Percentiles rank a stretch among this genome's conserved stretches.
Evolutionary conservation across 2,329 filamentous ascomycete species (phyloP).

Genomic region (Colletotrichum horii): DNA sequence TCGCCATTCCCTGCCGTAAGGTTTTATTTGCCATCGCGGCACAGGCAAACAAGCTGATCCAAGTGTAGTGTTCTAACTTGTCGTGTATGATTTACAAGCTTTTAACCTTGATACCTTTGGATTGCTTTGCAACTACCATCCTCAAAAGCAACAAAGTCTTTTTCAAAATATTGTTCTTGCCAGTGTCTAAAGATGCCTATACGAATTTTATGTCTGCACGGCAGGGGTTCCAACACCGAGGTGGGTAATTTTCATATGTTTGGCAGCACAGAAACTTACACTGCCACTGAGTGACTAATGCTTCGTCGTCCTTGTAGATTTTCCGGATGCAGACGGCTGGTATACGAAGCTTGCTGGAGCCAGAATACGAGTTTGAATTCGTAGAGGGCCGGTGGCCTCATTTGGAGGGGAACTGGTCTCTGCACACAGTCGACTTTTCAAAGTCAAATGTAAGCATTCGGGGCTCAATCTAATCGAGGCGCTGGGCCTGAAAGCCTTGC

Average conservation of each 20-base stretch:
- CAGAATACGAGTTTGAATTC: background rate
- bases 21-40: background rate
- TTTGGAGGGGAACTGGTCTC: background rate
- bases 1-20: background rate
- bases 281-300: background rate
- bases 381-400: background rate
- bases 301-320: background rate
- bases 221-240: background rate
- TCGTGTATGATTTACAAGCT: background rate
- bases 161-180: background rate
- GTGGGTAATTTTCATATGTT: background rate
- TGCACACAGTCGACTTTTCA: background rate
- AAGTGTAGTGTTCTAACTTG: background rate
- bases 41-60: background rate
- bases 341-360: background rate
- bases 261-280: background rate
- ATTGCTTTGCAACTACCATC: background rate
- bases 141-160: background rate
- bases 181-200: background rate
- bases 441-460: background rate
- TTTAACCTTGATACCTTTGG: background rate
- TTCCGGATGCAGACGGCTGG: slow-evolving; percentile 1
- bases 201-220: background rate
- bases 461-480: background rate
- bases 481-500: background rate